phyloP scores from a whole-genome alignment of 306 rosid species.

The Acacia crassicarpa region DNA sequence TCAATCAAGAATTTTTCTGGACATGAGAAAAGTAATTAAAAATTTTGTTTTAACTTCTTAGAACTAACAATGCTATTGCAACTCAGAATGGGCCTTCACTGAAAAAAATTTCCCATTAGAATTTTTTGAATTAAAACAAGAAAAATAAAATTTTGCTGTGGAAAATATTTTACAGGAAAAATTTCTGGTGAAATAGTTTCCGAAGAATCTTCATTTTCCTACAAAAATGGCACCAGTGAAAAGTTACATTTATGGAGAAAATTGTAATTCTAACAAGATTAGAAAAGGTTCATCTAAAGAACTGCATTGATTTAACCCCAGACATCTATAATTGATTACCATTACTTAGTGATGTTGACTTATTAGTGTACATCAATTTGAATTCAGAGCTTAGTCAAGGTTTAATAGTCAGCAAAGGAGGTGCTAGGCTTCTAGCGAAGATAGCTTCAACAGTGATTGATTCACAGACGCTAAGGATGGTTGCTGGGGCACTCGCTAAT shows the following conservation, averaged over 20 bases:
- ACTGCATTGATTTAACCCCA: not conserved
- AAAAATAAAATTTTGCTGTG: not conserved
- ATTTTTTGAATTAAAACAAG: not conserved
- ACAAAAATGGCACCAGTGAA: not conserved
- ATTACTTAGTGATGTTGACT: not conserved
- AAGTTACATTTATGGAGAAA: not conserved
- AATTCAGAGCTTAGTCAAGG: slow-evolving; percentile 58
- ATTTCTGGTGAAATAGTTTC: not conserved
- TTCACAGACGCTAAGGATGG: slow-evolving; percentile 71
- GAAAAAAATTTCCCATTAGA: too few relatives aligned
- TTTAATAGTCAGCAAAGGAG: slow-evolving; percentile 62
- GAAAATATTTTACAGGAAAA: not conserved
- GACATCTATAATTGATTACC: not conserved
- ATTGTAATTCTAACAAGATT: not conserved
- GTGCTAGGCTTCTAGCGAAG: slow-evolving; percentile 54
- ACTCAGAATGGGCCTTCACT: too few relatives aligned
- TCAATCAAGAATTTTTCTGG: not conserved
- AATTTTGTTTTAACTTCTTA: not conserved
- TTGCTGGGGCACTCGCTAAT: slow-evolving; percentile 79
- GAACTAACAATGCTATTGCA: not conserved
- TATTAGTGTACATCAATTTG: not conserved
- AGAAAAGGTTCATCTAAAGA: not conserved
- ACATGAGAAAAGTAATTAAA: not conserved
- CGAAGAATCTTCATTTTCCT: not conserved
- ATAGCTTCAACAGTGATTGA: slow-evolving; percentile 56